These are phyloP conservation scores for Echium plantagineum DNA, from an alignment of 257 asterid genomes.

Conservation along the genomic window DNA sequence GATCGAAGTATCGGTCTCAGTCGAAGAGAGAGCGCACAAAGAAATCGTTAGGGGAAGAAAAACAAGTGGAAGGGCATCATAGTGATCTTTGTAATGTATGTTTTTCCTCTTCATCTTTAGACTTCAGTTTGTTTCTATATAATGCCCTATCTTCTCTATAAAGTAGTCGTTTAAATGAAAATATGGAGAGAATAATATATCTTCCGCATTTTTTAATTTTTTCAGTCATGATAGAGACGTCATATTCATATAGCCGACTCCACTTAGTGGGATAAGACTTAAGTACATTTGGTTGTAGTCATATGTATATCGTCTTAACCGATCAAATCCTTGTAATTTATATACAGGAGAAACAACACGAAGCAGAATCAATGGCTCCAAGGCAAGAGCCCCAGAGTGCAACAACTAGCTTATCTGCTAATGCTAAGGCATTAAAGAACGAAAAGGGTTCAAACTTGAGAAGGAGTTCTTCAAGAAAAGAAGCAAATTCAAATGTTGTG, in stretches of 20 bases:
- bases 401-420: slow-evolving; percentile 43
- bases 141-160: too few species aligned
- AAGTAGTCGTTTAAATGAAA: too few species aligned
- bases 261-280: too few species aligned
- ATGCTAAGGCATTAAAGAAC: slow-evolving; percentile 24
- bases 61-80: slow-evolving; percentile 20
- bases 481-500: slow-evolving; percentile 19
- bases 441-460: slow-evolving; percentile 4
- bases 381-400: slow-evolving; percentile 51
- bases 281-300: too few species aligned
- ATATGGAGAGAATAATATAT: too few species aligned
- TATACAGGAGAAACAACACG: slow-evolving; percentile 31
- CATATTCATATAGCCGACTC: too few species aligned
- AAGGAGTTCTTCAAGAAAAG: slow-evolving; percentile 24
- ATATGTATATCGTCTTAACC: too few species aligned
- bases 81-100: slow-evolving; percentile 18
- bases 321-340: background rate
- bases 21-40: slow-evolving; percentile 32
- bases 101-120: background rate
- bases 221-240: too few species aligned
- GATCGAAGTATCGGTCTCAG: slow-evolving; percentile 39
- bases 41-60: slow-evolving; percentile 22
- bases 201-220: too few species aligned
- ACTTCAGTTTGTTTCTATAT: too few species aligned
- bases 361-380: slow-evolving; percentile 24